Conservation (phyloP, 306 rosid genomes). For the Gastrolobium villosum region DNA sequence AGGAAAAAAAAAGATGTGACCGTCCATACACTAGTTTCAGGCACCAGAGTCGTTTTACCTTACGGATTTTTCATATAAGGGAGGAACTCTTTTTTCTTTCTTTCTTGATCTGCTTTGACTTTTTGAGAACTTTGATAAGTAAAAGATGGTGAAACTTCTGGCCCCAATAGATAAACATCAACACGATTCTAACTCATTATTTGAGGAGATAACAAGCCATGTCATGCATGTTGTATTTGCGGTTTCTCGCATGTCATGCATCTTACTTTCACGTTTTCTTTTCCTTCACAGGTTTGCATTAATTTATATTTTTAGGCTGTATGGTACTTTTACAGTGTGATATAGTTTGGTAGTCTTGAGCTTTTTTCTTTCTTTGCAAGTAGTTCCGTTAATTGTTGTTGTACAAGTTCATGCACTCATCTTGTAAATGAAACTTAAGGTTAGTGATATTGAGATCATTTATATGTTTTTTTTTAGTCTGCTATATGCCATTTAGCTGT, state of each 20-base stretch:
- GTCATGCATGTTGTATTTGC: no score
- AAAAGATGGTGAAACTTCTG: not conserved
- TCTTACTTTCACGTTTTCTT: no score
- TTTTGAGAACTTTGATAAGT: not conserved
- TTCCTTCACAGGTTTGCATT: no score
- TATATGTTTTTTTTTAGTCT: not conserved
- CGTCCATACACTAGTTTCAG: not conserved
- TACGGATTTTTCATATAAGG: not conserved
- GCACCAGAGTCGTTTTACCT: constrained; percentile 19
- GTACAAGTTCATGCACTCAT: not conserved
- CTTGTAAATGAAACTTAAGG: not conserved
- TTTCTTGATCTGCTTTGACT: constrained; percentile 32
- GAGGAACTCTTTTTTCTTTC: constrained; percentile 4
- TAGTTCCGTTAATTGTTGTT: not conserved
- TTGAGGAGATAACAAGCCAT: not conserved
- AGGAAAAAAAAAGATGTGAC: not conserved
- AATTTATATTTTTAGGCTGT: not conserved
- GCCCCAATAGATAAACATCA: constrained; percentile 22
- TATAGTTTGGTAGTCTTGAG: no score
- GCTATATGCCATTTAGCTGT: not conserved
- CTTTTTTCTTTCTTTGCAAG: no score
- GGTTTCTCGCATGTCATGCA: no score
- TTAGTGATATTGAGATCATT: not conserved
- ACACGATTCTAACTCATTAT: not conserved
- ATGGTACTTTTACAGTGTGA: not conserved